Evolutionary conservation across 768 basidiomycete genomes (phyloP), one percentile per base, ranked within the genome.

Genomic region (Rhizopogon vinicolor): DNA sequence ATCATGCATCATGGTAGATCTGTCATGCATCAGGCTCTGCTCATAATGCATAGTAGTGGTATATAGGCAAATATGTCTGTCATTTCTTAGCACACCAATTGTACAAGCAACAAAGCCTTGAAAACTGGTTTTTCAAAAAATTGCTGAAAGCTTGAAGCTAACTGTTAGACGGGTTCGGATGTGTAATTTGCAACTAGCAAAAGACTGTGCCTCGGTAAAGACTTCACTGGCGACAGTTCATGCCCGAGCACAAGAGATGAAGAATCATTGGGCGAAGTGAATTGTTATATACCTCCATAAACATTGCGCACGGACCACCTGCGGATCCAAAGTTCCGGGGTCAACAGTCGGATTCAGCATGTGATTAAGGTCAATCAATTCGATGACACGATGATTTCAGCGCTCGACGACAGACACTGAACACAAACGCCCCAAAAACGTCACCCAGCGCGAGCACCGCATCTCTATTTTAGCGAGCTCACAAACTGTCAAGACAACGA

Each of bases 111-210:
- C 35, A 37, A 33, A 37, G 35, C 35, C 12, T 22, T 13, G 35
- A 37, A 37, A 37, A 33, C 8, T 8, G 31, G 31, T 8, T 33
- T 41, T 41, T 18, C 4, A 7, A 77, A 83, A 79, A 92, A 89
- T 86, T 91, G 86, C 87, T 86, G 81, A 76, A 80, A 81, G 85
- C 86, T 25, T 86, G 77, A 88, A 90, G 87, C 86, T 79, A 69
- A 84, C 81, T n/a, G n/a, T n/a, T n/a, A 87, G 87, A 91, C 87
- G 87, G 72, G 87, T 91, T 89, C 87, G 89, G 89, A 91, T 91
- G 88, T 89, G 80, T 89, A 89, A 87, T 90, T 90, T 90, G 87
- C 87, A 90, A 90, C 84, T 84, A 90, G 87, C 88, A 89, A 90
- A 88, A 75, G 80, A 87, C 86, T 87, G 84, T 85, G 86, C 84